Conservation (phyloP, 2,329 filamentous ascomycete species). For the Penicillium rolfsii region DNA sequence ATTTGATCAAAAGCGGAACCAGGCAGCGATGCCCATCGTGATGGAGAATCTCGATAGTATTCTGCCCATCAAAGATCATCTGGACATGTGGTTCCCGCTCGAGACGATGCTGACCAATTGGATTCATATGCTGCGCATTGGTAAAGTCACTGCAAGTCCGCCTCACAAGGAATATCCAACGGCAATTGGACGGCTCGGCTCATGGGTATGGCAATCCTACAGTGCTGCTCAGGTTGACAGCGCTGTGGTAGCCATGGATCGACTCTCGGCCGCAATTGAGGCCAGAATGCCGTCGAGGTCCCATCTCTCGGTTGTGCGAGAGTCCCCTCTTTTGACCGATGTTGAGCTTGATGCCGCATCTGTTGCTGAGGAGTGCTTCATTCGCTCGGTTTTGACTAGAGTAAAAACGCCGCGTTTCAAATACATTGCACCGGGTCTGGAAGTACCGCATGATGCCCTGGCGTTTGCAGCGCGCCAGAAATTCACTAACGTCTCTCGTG, state of each 20-base stretch:
- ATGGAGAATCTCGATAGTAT: background rate
- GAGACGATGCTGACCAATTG: conserved; percentile 1
- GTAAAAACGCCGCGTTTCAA: background rate
- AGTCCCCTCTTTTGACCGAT: background rate
- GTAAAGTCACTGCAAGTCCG: background rate
- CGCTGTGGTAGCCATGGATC: background rate
- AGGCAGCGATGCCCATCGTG: background rate
- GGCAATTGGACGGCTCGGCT: background rate
- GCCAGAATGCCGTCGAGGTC: background rate
- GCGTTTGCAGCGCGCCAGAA: background rate
- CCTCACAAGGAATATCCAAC: background rate
- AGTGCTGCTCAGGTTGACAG: background rate
- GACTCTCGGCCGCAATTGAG: conserved; percentile 1
- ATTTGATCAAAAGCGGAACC: background rate
- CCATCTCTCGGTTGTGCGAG: background rate
- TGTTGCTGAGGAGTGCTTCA: background rate
- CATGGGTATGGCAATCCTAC: background rate
- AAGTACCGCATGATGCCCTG: background rate
- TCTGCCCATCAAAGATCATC: background rate
- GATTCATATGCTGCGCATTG: conserved; percentile 1
- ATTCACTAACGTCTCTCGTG: background rate
- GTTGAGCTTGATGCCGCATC: background rate
- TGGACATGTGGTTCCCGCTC: background rate
- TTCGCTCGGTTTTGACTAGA: background rate
- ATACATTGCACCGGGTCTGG: background rate